A percentile compares a stretch with the other conserved stretches of the same genome.
Evolutionary conservation across 2,329 filamentous ascomycete genomes (phyloP).

Genomic region (Dendrostoma leiphaemia): DNA sequence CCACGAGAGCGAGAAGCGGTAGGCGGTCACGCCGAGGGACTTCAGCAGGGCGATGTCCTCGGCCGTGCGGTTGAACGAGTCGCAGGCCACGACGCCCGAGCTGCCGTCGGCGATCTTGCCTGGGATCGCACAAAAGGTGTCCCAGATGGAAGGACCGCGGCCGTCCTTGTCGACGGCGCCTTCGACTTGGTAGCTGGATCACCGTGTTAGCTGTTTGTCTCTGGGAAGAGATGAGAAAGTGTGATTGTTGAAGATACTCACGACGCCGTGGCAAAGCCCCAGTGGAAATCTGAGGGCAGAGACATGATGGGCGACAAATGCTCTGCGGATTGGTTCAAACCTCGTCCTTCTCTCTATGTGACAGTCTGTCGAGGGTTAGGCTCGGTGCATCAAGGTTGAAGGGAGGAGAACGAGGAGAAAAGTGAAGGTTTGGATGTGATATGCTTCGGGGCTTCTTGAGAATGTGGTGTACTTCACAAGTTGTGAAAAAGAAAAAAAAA

Average conservation of each 20-base stretch:
- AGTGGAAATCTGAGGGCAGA: slow-evolving; percentile 69
- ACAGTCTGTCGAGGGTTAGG: not conserved
- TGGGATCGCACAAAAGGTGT: slow-evolving; percentile 77
- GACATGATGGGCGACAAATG: slow-evolving; percentile 40
- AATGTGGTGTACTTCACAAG: not conserved
- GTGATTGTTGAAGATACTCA: slow-evolving; percentile 41
- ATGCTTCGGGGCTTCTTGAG: not conserved
- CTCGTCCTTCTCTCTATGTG: not conserved
- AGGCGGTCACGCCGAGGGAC: slow-evolving; percentile 67
- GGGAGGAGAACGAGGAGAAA: not conserved
- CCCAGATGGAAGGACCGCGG: slow-evolving; percentile 82
- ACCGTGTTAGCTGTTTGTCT: not conserved
- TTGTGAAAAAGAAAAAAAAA: too few relatives aligned
- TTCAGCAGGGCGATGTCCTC: slow-evolving; percentile 79
- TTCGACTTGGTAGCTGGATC: slow-evolving; percentile 79
- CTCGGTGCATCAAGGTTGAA: not conserved
- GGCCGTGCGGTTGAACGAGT: slow-evolving; percentile 77
- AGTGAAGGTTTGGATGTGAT: not conserved
- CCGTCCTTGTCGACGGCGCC: slow-evolving; percentile 73
- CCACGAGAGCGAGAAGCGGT: slow-evolving; percentile 86
- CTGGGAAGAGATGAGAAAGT: not conserved
- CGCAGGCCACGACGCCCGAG: slow-evolving; percentile 76
- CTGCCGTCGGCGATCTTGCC: slow-evolving; percentile 80
- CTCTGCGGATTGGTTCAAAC: not conserved
- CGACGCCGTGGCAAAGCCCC: slow-evolving; percentile 79